Evolutionary conservation across 2,329 filamentous ascomycete genomes (phyloP).

Genomic region (Gremmenia infestans): DNA sequence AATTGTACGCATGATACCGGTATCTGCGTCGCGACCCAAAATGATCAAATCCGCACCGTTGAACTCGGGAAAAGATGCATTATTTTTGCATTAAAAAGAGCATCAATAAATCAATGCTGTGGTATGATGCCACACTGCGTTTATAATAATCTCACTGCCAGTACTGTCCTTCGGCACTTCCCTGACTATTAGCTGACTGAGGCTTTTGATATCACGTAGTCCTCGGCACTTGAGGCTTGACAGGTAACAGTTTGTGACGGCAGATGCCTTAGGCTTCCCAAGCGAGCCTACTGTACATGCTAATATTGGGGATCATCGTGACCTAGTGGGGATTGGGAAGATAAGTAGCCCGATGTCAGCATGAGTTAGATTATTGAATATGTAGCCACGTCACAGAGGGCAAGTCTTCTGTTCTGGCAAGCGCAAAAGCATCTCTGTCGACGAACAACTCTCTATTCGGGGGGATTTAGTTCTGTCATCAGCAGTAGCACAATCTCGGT

Average conservation of each 20-base stretch:
- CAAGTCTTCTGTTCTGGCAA: background rate
- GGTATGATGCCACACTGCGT: constrained; percentile 7
- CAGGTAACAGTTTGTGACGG: constrained; percentile 6
- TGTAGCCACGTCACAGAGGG: no score
- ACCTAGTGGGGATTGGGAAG: background rate
- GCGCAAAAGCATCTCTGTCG: no score
- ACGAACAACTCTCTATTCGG: no score
- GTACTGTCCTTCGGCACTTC: constrained; percentile 2
- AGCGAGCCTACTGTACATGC: constrained; percentile 3
- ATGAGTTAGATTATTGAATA: no score
- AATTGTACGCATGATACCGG: background rate
- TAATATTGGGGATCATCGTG: background rate
- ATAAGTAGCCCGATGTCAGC: background rate
- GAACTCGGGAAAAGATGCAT: no score
- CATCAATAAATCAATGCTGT: background rate
- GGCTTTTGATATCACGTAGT: background rate
- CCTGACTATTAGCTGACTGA: background rate
- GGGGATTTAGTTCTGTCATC: no score
- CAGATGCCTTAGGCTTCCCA: constrained; percentile 9
- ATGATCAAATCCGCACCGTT: no score
- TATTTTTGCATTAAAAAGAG: background rate
- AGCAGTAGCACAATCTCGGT: no score
- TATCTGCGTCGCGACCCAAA: background rate
- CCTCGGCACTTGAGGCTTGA: constrained; percentile 13
- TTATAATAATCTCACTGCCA: background rate